Conservation (phyloP, 108 stramenopile genomes). For the Poteriospumella lacustris region DNA sequence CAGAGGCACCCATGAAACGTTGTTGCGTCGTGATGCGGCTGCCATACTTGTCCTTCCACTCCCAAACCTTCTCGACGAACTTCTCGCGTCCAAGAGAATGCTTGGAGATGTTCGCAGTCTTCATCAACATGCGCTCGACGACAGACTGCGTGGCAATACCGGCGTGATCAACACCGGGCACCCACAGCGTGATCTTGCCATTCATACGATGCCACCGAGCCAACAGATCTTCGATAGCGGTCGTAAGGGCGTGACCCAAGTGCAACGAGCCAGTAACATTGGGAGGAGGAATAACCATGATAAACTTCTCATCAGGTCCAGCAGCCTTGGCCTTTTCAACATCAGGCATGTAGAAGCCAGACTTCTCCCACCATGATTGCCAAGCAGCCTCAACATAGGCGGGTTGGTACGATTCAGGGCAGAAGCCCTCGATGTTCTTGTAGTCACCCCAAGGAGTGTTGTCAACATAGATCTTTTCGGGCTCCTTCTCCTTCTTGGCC, state of each 20-base stretch:
- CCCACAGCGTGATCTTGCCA: slow-evolving; percentile 92
- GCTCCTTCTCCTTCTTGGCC: slow-evolving; percentile 4
- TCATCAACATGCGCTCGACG: slow-evolving; percentile 95
- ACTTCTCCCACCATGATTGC: slow-evolving; percentile 92
- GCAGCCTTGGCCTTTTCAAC: slow-evolving; percentile 49
- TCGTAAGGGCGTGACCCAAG: slow-evolving; percentile 96
- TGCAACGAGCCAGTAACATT: slow-evolving; percentile 96
- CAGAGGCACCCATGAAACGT: slow-evolving; percentile 74
- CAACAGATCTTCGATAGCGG: slow-evolving; percentile 93
- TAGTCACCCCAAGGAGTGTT: slow-evolving; percentile 39
- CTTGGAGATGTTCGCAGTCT: slow-evolving; percentile 70
- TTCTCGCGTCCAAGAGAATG: slow-evolving; percentile 94
- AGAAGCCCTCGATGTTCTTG: slow-evolving; percentile 50
- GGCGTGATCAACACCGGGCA: slow-evolving; percentile 98
- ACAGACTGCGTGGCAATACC: slow-evolving; percentile 99
- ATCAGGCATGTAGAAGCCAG: slow-evolving; percentile 25
- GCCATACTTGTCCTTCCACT: slow-evolving; percentile 95
- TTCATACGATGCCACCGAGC: slow-evolving; percentile 97
- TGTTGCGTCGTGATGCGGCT: slow-evolving; percentile 80
- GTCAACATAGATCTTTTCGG: slow-evolving; percentile 17
- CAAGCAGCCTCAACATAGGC: slow-evolving; percentile 90
- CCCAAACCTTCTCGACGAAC: slow-evolving; percentile 71
- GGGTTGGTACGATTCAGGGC: slow-evolving; percentile 89
- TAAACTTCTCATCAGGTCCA: slow-evolving; percentile 76
- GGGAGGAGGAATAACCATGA: slow-evolving; percentile 98